A percentile compares a stretch with the other conserved stretches of the same genome.
phyloP scores from a whole-genome alignment of 1,284 basidiomycete species.

The Thelephora terrestris region DNA sequence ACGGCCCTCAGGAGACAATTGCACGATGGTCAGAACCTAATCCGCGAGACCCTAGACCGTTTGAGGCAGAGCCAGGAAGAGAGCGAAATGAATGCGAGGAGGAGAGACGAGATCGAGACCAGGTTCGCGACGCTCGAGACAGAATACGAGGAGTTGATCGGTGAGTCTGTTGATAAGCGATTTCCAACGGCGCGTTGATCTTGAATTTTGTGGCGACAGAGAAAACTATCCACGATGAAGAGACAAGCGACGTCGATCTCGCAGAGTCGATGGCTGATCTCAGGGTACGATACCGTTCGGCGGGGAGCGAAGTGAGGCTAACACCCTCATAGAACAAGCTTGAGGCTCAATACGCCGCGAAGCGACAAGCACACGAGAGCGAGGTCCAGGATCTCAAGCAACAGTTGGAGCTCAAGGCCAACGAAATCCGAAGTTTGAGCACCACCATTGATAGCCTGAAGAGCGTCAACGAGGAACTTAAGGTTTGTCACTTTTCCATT shows the following conservation, averaged over 20 bases:
- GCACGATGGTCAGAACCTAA: conserved; percentile 77
- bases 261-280: conserved; percentile 81
- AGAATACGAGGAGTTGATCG: conserved; percentile 94
- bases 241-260: conserved; percentile 69
- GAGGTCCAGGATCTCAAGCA: conserved; percentile 89
- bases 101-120: conserved; percentile 83
- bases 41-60: conserved; percentile 86
- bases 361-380: conserved; percentile 80
- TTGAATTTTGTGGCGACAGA: conserved; percentile 34
- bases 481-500: conserved; percentile 42
- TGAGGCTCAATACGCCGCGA: conserved; percentile 87
- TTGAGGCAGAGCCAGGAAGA: conserved; percentile 88
- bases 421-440: conserved; percentile 81
- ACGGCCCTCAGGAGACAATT: conserved; percentile 78
- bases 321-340: conserved; percentile 66
- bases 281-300: conserved; percentile 49
- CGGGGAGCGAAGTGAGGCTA: conserved; percentile 8
- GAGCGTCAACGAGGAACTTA: conserved; percentile 96
- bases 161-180: conserved; percentile 31
- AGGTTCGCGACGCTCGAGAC: conserved; percentile 77
- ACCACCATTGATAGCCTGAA: conserved; percentile 89
- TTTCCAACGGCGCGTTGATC: conserved; percentile 8
- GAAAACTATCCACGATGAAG: conserved; percentile 79
- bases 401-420: conserved; percentile 80
- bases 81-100: conserved; percentile 74